These are phyloP conservation scores for Iris pallida DNA, from an alignment of 116 monocot species.

Conservation along the genomic window DNA sequence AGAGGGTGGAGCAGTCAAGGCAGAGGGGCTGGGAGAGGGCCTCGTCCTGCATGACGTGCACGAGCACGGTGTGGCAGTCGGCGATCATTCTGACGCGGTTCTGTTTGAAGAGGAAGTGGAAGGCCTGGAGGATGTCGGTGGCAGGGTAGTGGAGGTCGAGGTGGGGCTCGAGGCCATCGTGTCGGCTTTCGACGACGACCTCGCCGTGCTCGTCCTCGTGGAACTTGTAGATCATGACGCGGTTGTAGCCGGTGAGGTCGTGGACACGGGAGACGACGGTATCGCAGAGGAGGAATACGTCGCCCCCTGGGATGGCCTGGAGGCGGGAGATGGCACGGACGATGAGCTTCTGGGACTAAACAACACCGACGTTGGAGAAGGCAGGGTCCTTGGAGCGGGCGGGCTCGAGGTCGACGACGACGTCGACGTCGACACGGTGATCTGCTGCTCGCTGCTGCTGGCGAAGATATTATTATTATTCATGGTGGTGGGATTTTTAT, in stretches of 20 bases:
- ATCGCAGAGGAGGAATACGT: conserved; percentile 28
- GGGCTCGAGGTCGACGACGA: too few relatives aligned
- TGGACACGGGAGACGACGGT: conserved; percentile 29
- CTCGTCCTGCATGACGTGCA: conserved; percentile 12
- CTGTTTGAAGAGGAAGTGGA: conserved; percentile 24
- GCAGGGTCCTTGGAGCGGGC: too few relatives aligned
- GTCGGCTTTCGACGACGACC: conserved; percentile 25
- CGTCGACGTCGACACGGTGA: too few relatives aligned
- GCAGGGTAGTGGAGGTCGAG: conserved; percentile 37
- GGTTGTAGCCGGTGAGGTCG: conserved; percentile 36
- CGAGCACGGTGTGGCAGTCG: conserved; percentile 17
- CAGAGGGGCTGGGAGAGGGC: conserved; percentile 3
- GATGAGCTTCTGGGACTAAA: neutral
- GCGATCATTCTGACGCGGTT: conserved; percentile 24
- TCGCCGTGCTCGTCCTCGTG: conserved; percentile 43
- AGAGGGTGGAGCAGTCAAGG: conserved; percentile 19
- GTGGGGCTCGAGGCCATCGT: conserved; percentile 32
- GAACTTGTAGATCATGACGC: conserved; percentile 43
- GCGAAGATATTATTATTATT: too few relatives aligned
- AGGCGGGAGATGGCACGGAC: conserved; percentile 32
- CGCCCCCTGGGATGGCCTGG: conserved; percentile 33
- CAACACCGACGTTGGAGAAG: too few relatives aligned
- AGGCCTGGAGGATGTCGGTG: conserved; percentile 23
- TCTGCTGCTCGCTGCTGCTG: too few relatives aligned
- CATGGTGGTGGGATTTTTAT: too few relatives aligned